Base-by-base conservation (phyloP, 2,329 filamentous ascomycete genomes). In the Colletotrichum orbiculare region DNA sequence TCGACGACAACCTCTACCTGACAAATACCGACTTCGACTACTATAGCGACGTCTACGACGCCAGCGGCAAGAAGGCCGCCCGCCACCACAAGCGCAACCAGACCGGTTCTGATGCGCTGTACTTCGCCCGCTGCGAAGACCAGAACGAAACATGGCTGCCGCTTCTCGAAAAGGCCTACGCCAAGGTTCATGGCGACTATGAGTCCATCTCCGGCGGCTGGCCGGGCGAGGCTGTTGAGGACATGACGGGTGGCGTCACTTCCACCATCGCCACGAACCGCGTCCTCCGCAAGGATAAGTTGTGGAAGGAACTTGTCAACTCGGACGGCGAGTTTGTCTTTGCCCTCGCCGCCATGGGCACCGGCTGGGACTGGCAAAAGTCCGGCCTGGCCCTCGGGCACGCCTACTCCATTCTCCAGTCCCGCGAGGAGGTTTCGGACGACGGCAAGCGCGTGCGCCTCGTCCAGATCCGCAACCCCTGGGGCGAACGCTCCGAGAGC, bases 151-250 rank as follows among this genome's bases (percentile, higher is more conserved):
- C 89, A 0, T 93, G 90, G 90, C 80, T 93, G 25, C 90, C 90
- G 0, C 76, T 93, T 50, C 82, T 93, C 2, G 90, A 92, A 70
- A 93, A 93, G 73, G 90, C 90, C 6, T 92, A 90, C 71, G 90
- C 91, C n/a, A 93, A 93, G 73, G 87, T 88, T 0, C 90, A 93
- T 67, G 90, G 89, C 2, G 91, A 93, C 70, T 93, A 90, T 67
- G 83, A 83, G 34, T 82, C 89, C 2, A 88, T 93, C 57, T 83
- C 89, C 54, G 89, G 89, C 6, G 90, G 89, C 0, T 91, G 87
- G 73, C 84, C 88, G 4, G 88, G 82, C 15, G 79, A 81, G 63
- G 82, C 73, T 11, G 77, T 84, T 15, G 82, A 84, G 65, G 77
- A 86, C 71, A 76, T 84, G 60, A 83, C 79, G 6, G 86, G 86